These are phyloP conservation scores for Cladorrhinum sp. DNA, from an alignment of 2,329 filamentous ascomycete genomes.

Conservation along the genomic window DNA sequence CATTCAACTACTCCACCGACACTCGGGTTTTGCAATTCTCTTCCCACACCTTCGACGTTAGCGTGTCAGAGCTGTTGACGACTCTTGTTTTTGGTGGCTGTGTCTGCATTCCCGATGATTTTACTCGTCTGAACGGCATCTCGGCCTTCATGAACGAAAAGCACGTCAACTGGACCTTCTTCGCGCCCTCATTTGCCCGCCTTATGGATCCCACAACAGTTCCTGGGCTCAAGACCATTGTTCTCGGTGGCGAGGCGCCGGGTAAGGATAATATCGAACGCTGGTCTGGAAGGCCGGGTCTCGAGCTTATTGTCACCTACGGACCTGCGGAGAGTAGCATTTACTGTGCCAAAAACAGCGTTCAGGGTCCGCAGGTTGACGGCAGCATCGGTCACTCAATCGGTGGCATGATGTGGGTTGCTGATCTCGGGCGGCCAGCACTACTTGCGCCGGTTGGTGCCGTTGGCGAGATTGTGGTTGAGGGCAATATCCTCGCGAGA, in stretches of 20 bases:
- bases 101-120: conserved; percentile 41
- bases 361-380: conserved; percentile 8
- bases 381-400: conserved; percentile 12
- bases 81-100: conserved; percentile 39
- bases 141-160: conserved; percentile 15
- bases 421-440: neutral
- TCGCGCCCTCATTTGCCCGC: conserved; percentile 26
- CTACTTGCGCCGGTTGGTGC: neutral
- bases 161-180: conserved; percentile 23
- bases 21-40: conserved; percentile 31
- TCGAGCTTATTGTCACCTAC: conserved; percentile 19
- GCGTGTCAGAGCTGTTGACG: conserved; percentile 39
- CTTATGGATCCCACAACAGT: conserved; percentile 24
- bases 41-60: conserved; percentile 42
- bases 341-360: conserved; percentile 8
- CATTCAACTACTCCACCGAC: conserved; percentile 40
- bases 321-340: conserved; percentile 26
- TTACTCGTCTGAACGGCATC: conserved; percentile 4
- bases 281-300: conserved; percentile 16
- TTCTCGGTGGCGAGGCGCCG: conserved; percentile 27
- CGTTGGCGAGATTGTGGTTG: neutral
- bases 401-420: conserved; percentile 17
- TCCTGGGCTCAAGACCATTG: conserved; percentile 22
- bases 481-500: neutral
- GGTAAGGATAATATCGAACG: conserved; percentile 16